These are phyloP conservation scores for Penicillium sp. DNA, from an alignment of 2,329 filamentous ascomycete species.

Conservation along the genomic window DNA sequence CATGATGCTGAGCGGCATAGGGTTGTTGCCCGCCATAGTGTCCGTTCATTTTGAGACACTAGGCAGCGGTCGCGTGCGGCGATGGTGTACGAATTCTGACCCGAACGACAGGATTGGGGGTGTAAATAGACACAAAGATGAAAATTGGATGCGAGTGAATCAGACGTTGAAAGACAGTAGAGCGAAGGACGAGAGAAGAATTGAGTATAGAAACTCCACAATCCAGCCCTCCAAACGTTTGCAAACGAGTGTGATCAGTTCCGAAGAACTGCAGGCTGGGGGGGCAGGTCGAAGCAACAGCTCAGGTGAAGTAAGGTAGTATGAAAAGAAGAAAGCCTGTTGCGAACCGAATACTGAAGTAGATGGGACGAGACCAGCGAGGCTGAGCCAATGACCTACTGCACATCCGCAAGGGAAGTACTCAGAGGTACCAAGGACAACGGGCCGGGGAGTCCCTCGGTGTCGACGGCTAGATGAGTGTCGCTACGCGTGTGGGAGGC, in stretches of 20 bases:
- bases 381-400: constrained; percentile 9
- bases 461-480: not conserved
- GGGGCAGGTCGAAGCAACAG: constrained; percentile 3
- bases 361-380: not conserved
- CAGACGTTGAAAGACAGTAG: constrained; percentile 1
- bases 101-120: constrained; percentile 10
- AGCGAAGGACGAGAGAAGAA: not conserved
- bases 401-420: not conserved
- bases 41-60: constrained; percentile 7
- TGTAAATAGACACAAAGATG: not conserved
- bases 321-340: constrained; percentile 2
- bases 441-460: not conserved
- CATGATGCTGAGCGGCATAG: constrained; percentile 13
- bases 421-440: not conserved
- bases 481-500: constrained; percentile 1
- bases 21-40: constrained; percentile 20
- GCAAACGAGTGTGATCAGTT: constrained; percentile 23
- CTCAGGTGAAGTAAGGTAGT: constrained; percentile 3
- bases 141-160: not conserved
- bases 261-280: constrained; percentile 10
- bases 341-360: not conserved
- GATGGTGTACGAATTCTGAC: constrained; percentile 9
- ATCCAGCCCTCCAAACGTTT: not conserved
- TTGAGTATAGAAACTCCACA: not conserved
- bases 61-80: not conserved